Base-by-base conservation (phyloP, 2,329 filamentous ascomycete species). In the Emmonsiellopsis sp. region DNA sequence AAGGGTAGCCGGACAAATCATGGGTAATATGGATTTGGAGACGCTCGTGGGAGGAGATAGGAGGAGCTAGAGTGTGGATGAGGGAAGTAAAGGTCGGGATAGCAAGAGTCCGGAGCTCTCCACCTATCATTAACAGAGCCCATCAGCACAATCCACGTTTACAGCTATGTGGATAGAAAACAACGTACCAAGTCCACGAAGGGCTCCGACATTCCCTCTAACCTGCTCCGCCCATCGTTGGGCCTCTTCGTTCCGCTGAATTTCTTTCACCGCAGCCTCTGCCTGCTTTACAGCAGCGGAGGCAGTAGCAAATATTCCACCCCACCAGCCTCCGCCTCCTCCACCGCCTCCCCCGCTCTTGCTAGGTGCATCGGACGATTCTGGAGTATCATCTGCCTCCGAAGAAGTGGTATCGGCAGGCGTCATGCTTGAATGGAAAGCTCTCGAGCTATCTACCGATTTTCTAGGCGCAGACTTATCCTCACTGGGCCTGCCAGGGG, bases 11-110 rank as follows among this genome's bases (percentile, higher is more conserved):
- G 61, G 90, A 84, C 43, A 98, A 82, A 69, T 97, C 93, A 75
- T 98, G 93, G 7, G 92, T 95, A 58, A 93, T 94, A 74, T 98
- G 93, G 63, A 98, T 97, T 63, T 94, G 87, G 6, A 98, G 86
- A 49, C 92, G 88, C 73, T 98, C 93, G 72, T 98, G 93, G 7
- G 92, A 93, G 53, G 90, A 91, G 65, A 98, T 98, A 9, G 93
- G 93, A 45, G 93, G 93, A 0, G 93, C 93, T 59, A 98, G 84
- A 31, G 91, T 96, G 70, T 97, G 88, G 57, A 98, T 82, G 63
- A 98, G 86, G 65, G 90, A 89, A 67, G 91, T 92, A 67, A 98
- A 95, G 45, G 93, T 96, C 33, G 93, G 93, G 34, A 98, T 77
- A 54, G 93, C 93, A 62, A 89, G 86, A 62, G 86, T 85, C 62